Evolutionary conservation across 83 land plant species (phyloP).

Genomic region (Diphasiastrum complanatum): DNA sequence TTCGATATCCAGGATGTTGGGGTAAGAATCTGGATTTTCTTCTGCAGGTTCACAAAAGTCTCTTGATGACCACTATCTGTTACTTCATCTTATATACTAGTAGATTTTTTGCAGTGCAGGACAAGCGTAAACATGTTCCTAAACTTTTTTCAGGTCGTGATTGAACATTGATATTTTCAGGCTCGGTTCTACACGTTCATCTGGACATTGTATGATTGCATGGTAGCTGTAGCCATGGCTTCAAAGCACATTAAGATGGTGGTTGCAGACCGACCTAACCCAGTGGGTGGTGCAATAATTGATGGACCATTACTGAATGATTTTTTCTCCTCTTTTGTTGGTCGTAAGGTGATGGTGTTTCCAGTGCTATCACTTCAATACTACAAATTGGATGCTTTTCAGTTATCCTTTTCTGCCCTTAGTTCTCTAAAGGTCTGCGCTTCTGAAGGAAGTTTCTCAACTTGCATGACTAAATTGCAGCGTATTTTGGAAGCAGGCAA

Average conservation of each 20-base stretch:
- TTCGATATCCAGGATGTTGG: conserved; percentile 12
- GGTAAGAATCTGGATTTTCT: background rate
- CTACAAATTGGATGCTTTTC: too few relatives aligned
- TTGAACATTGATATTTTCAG: background rate
- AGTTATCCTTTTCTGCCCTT: too few relatives aligned
- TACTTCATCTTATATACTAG: too few relatives aligned
- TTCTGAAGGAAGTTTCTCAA: background rate
- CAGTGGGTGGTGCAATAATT: conserved; percentile 3
- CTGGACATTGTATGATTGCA: conserved; percentile 16
- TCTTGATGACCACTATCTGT: too few relatives aligned
- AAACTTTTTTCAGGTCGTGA: background rate
- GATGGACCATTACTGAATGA: background rate
- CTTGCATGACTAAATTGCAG: background rate
- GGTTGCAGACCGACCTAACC: conserved; percentile 7
- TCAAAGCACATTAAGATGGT: conserved; percentile 9
- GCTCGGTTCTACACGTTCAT: conserved; percentile 6
- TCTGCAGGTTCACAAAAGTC: too few relatives aligned
- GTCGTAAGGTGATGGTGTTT: conserved; percentile 11
- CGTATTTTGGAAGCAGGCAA: background rate
- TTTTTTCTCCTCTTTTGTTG: conserved; percentile 5
- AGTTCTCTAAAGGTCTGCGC: too few relatives aligned
- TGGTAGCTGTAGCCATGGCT: conserved; percentile 10
- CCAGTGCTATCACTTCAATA: too few relatives aligned
- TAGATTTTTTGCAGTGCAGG: too few relatives aligned
- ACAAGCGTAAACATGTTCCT: too few relatives aligned